A percentile compares a stretch with the other conserved stretches of the same genome.
Conservation (phyloP, 1,139 yeast species). For the Geotrichum aggregatum region DNA sequence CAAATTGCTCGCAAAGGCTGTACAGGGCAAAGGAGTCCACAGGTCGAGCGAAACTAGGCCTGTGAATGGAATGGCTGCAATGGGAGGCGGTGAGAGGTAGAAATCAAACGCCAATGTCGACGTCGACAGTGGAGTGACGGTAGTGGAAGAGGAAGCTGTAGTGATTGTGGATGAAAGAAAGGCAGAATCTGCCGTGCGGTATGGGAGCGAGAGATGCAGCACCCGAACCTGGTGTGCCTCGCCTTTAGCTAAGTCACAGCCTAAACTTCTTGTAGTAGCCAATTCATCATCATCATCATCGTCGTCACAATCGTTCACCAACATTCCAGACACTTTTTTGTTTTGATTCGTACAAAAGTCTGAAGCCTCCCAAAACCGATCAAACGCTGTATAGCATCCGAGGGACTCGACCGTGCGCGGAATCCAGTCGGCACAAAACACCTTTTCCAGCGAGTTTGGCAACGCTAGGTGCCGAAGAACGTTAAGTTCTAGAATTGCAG, state of each 20-base stretch:
- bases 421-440: background rate
- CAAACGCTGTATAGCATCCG: constrained; percentile 3
- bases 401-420: background rate
- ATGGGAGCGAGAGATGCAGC: constrained; percentile 3
- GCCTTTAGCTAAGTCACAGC: background rate
- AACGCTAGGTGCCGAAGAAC: constrained; percentile 1
- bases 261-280: too few relatives aligned
- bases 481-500: background rate
- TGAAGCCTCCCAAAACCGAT: constrained; percentile 1
- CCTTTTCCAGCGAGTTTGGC: constrained; percentile 1
- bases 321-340: too few relatives aligned
- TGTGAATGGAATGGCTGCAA: background rate
- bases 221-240: background rate
- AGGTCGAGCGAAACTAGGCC: constrained; percentile 4
- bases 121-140: too few relatives aligned
- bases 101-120: too few relatives aligned
- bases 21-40: background rate
- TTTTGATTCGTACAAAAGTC: background rate
- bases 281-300: background rate
- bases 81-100: background rate
- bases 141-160: background rate
- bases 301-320: background rate
- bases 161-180: background rate
- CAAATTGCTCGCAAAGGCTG: background rate
- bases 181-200: background rate